Conservation (phyloP, 1,284 basidiomycete genomes). For the Tremellales sp. region DNA sequence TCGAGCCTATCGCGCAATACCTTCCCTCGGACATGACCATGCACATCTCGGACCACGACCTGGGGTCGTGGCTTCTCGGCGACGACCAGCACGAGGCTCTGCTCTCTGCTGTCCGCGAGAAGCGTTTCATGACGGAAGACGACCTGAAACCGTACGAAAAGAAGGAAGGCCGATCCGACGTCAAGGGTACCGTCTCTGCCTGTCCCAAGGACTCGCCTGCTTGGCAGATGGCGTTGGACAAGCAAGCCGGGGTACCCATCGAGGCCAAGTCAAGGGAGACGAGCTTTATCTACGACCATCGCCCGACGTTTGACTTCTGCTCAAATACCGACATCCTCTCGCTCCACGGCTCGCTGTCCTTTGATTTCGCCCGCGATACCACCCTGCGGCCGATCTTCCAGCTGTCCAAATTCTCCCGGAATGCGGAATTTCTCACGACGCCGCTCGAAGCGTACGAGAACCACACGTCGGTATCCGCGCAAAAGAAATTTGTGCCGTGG, state of each 20-base stretch:
- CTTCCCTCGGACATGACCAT: constrained; percentile 34
- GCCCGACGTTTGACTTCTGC: constrained; percentile 36
- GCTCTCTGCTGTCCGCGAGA: constrained; percentile 20
- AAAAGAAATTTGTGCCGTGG: constrained; percentile 39
- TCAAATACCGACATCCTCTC: constrained; percentile 31
- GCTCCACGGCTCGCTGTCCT: constrained; percentile 41
- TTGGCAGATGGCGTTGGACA: constrained; percentile 13
- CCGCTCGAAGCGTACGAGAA: constrained; percentile 46
- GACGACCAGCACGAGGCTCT: constrained; percentile 35
- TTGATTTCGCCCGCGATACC: constrained; percentile 33
- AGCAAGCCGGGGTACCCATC: constrained; percentile 9
- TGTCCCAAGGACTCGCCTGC: constrained; percentile 25
- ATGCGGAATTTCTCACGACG: constrained; percentile 42
- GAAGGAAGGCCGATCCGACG: constrained; percentile 22
- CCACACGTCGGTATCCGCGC: constrained; percentile 17
- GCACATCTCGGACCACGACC: constrained; percentile 44
- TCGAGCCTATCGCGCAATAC: constrained; percentile 35
- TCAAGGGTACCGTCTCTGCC: constrained; percentile 23
- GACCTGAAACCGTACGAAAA: constrained; percentile 35
- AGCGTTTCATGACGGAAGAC: constrained; percentile 26
- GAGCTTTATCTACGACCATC: constrained; percentile 38
- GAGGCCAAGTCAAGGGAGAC: constrained; percentile 18
- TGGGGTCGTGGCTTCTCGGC: constrained; percentile 37
- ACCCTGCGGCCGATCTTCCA: constrained; percentile 45
- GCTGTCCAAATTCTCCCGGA: constrained; percentile 39